A percentile compares a stretch with the other conserved stretches of the same genome.
Evolutionary conservation across 495 filamentous ascomycete species (phyloP).

Genomic region (Hypomontagnella monticulosa): DNA sequence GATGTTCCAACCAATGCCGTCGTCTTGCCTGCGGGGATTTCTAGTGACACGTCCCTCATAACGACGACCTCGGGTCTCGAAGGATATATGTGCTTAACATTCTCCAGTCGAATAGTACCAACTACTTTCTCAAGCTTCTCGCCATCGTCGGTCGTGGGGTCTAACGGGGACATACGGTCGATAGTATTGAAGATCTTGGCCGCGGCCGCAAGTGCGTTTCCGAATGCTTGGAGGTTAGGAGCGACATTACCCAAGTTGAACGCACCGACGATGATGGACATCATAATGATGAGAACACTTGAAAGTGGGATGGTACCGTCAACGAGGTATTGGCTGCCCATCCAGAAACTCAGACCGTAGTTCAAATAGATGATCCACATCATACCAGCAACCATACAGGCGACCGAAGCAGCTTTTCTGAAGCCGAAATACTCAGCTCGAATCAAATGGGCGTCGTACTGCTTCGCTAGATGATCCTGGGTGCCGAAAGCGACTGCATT

Average conservation of each 20-base stretch:
- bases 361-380: slow-evolving; percentile 86
- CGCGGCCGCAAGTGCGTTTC: slow-evolving; percentile 81
- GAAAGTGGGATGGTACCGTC: slow-evolving; percentile 66
- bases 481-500: slow-evolving; percentile 95
- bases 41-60: slow-evolving; percentile 81
- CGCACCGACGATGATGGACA: slow-evolving; percentile 90
- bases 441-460: slow-evolving; percentile 80
- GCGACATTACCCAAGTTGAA: slow-evolving; percentile 90
- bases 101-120: slow-evolving; percentile 82
- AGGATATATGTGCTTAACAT: slow-evolving; percentile 93
- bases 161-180: slow-evolving; percentile 86
- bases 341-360: slow-evolving; percentile 95
- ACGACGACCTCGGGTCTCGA: slow-evolving; percentile 89
- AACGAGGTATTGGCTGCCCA: slow-evolving; percentile 83
- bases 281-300: slow-evolving; percentile 78
- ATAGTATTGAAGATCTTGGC: slow-evolving; percentile 93
- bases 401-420: slow-evolving; percentile 74
- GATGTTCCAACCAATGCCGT: slow-evolving; percentile 89
- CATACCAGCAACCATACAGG: slow-evolving; percentile 82
- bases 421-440: slow-evolving; percentile 80
- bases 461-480: slow-evolving; percentile 83
- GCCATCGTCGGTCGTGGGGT: slow-evolving; percentile 78
- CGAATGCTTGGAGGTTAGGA: slow-evolving; percentile 86
- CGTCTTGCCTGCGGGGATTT: slow-evolving; percentile 84
- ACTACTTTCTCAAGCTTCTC: slow-evolving; percentile 73